phyloP scores from a whole-genome alignment of 1,139 yeast species.

The Lodderomyces jiufengensis region DNA sequence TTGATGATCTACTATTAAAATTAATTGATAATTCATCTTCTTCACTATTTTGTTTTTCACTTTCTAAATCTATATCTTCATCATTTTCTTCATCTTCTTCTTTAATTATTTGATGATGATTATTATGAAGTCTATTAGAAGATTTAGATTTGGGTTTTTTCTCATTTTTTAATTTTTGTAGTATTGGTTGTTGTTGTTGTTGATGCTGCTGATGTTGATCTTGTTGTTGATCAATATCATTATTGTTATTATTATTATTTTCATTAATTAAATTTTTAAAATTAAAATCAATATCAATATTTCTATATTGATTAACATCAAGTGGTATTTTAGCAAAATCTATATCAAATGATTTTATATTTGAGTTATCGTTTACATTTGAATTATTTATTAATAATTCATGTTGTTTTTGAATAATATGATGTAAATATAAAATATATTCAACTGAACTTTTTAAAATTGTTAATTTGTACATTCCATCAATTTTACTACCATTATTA shows the following conservation, averaged over 20 bases:
- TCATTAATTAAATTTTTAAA: conserved; percentile 34
- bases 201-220: no score
- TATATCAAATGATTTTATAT: conserved; percentile 36
- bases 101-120: no score
- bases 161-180: no score
- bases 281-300: conserved; percentile 53
- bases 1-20: conserved; percentile 10
- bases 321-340: conserved; percentile 50
- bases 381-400: conserved; percentile 22
- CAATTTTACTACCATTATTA: conserved; percentile 39
- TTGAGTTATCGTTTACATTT: conserved; percentile 12
- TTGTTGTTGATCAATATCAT: neutral
- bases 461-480: conserved; percentile 77
- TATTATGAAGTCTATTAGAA: no score
- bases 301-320: conserved; percentile 56
- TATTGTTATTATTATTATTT: no score
- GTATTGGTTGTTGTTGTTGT: no score
- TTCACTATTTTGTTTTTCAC: conserved; percentile 7
- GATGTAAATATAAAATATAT: conserved; percentile 67
- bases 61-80: conserved; percentile 12
- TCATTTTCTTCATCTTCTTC: conserved; percentile 8
- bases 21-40: conserved; percentile 9
- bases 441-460: conserved; percentile 79
- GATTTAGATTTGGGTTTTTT: no score
- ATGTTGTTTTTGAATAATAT: conserved; percentile 48